These are phyloP conservation scores for Fusarium pseudocircinatum DNA, from an alignment of 2,329 filamentous ascomycete species.

Conservation along the genomic window DNA sequence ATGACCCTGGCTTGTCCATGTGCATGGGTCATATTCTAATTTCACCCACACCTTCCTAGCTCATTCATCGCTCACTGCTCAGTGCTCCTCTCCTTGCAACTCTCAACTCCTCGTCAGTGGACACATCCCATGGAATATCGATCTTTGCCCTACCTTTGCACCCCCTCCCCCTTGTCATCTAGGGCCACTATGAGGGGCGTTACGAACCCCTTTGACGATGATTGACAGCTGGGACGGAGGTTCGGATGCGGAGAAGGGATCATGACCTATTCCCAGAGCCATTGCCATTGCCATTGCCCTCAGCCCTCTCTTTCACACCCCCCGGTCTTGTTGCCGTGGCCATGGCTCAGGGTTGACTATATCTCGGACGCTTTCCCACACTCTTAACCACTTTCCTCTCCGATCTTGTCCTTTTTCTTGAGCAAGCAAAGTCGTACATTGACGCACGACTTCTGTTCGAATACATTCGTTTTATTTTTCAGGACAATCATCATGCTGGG, in stretches of 20 bases:
- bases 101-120: constrained; percentile 1
- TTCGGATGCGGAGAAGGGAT: constrained; percentile 37
- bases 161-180: constrained; percentile 38
- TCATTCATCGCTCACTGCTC: not conserved
- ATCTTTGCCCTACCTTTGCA: constrained; percentile 29
- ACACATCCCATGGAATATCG: constrained; percentile 26
- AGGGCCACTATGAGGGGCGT: constrained; percentile 26
- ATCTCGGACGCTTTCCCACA: constrained; percentile 31
- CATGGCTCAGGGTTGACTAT: constrained; percentile 30
- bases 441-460: constrained; percentile 29
- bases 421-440: constrained; percentile 36
- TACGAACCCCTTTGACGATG: constrained; percentile 38
- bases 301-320: not conserved
- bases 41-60: constrained; percentile 14
- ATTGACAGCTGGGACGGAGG: constrained; percentile 33
- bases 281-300: constrained; percentile 1
- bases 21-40: constrained; percentile 30
- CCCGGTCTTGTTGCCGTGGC: constrained; percentile 17
- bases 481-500: constrained; percentile 34
- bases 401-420: constrained; percentile 22
- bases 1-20: constrained; percentile 11
- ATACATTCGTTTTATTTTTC: constrained; percentile 27
- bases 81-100: not conserved
- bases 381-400: not conserved
- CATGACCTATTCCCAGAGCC: constrained; percentile 6